phyloP scores from a whole-genome alignment of 176 grass and related monocot genomes.

The Oryza rufipogon region DNA sequence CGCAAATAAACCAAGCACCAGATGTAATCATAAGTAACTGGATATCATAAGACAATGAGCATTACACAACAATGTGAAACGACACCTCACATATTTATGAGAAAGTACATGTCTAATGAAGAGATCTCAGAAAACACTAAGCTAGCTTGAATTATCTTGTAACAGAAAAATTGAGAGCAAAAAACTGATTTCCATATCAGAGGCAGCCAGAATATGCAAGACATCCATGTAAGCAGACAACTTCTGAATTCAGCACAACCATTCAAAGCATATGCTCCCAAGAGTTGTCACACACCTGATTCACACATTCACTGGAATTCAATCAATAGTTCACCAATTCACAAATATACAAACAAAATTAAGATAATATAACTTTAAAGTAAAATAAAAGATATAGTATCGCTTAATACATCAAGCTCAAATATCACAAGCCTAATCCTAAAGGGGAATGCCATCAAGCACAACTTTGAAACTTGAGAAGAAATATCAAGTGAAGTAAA shows the following conservation, averaged over 20 bases:
- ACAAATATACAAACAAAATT: constrained; percentile 49
- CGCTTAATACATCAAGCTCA: constrained; percentile 1
- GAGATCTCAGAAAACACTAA: constrained; percentile 41
- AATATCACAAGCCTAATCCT: constrained; percentile 1
- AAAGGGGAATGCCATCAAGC: not conserved
- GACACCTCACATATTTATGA: constrained; percentile 28
- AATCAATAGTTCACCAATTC: constrained; percentile 67
- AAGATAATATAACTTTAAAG: constrained; percentile 20
- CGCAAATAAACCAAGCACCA: constrained; percentile 9
- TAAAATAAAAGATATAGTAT: not conserved
- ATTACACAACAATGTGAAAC: constrained; percentile 34
- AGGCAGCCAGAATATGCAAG: constrained; percentile 81
- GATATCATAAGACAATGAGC: constrained; percentile 5
- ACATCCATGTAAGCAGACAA: constrained; percentile 88
- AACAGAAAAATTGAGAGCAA: constrained; percentile 54
- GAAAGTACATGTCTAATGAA: constrained; percentile 56
- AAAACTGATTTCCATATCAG: constrained; percentile 63
- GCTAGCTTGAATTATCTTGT: constrained; percentile 56
- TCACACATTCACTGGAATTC: constrained; percentile 75
- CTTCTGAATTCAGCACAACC: constrained; percentile 90
- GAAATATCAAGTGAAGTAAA: not conserved
- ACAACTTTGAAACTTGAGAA: not conserved
- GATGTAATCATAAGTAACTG: constrained; percentile 29
- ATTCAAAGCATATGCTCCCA: constrained; percentile 85
- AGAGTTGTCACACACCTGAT: constrained; percentile 85